Percentiles rank a stretch among this genome's conserved stretches.
Evolutionary conservation across 768 basidiomycete genomes (phyloP).

Genomic region (Tulasnella sp.): DNA sequence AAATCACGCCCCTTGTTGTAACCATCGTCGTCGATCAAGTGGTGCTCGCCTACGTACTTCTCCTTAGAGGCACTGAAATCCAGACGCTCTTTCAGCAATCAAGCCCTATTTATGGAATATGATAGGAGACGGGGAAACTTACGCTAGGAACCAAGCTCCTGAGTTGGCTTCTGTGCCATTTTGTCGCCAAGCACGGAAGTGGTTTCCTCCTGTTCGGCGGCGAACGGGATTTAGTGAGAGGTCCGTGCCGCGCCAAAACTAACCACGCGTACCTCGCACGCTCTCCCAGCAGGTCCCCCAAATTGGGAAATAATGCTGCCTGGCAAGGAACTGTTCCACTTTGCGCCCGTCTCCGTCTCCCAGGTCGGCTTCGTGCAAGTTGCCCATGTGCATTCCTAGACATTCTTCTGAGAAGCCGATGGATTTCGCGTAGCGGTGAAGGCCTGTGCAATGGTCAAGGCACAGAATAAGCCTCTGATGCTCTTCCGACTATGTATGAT

Average conservation of each 20-base stretch:
- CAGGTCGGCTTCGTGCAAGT: conserved; percentile 75
- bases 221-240: conserved; percentile 30
- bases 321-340: conserved; percentile 68
- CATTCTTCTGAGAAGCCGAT: conserved; percentile 85
- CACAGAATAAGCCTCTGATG: conserved; percentile 26
- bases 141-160: conserved; percentile 87
- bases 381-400: conserved; percentile 74
- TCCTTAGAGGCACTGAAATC: conserved; percentile 68
- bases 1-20: conserved; percentile 83
- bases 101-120: not conserved
- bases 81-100: not conserved
- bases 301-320: conserved; percentile 72
- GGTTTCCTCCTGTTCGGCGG: conserved; percentile 66
- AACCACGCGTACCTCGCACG: conserved; percentile 54
- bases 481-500: conserved; percentile 55
- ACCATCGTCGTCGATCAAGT: conserved; percentile 75
- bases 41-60: conserved; percentile 46
- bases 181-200: conserved; percentile 89
- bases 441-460: not conserved
- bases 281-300: conserved; percentile 92
- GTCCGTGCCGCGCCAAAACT: not conserved
- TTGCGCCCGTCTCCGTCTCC: conserved; percentile 80
- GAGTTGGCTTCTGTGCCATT: conserved; percentile 72
- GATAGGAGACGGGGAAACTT: conserved; percentile 40
- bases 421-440: conserved; percentile 52